A percentile compares a stretch with the other conserved stretches of the same genome.
These are phyloP conservation scores for Prunus salicina DNA, from an alignment of 306 rosid genomes.

Conservation along the genomic window DNA sequence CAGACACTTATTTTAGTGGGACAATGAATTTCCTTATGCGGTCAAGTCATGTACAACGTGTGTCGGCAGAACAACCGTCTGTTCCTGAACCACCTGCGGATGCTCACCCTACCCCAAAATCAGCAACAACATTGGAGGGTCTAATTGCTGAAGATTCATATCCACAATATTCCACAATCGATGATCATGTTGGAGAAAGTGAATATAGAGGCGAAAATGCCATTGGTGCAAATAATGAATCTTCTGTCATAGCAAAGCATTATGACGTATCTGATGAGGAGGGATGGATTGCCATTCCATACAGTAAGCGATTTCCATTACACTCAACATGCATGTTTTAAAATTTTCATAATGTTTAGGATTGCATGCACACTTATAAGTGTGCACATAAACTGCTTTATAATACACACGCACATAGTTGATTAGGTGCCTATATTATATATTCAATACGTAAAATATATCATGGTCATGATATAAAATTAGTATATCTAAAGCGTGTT, in stretches of 20 bases:
- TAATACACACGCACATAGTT: neutral
- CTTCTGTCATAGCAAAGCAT: conserved; percentile 50
- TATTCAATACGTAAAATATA: neutral
- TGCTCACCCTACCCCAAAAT: conserved; percentile 35
- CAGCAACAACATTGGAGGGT: conserved; percentile 50
- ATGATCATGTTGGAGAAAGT: conserved; percentile 42
- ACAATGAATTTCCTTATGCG: conserved; percentile 78
- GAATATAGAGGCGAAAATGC: conserved; percentile 47
- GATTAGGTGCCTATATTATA: neutral
- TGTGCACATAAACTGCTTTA: neutral
- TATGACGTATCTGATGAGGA: conserved; percentile 71
- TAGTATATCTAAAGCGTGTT: conserved; percentile 26
- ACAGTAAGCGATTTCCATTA: conserved; percentile 46
- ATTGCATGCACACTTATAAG: neutral
- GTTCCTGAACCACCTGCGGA: conserved; percentile 40
- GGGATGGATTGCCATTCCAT: conserved; percentile 84
- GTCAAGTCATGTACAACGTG: conserved; percentile 43
- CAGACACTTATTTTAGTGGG: conserved; percentile 24
- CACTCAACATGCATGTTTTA: neutral
- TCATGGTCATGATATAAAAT: neutral
- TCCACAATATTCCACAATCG: conserved; percentile 37
- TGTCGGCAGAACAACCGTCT: conserved; percentile 43
- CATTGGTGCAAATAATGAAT: conserved; percentile 33
- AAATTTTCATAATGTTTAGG: neutral
- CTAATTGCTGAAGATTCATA: conserved; percentile 48